Evolutionary conservation across 371 early-diverging fungal genomes (phyloP), one percentile per base, ranked within the genome.

Genomic region (Mucor lusitanicus): DNA sequence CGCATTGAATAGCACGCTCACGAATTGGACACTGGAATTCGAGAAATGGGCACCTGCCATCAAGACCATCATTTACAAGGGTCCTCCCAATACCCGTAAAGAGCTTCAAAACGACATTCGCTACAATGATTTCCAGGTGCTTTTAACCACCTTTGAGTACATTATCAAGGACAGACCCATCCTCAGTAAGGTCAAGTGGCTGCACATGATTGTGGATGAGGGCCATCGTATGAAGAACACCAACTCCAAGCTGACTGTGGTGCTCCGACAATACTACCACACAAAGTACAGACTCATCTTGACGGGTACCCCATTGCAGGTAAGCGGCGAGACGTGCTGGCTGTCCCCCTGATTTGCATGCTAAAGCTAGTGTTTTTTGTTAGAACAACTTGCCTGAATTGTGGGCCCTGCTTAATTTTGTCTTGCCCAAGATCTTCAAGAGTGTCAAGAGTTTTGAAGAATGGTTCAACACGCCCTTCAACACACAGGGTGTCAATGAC

Each of bases 141-240:
- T 99, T 37, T 80, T 99, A 67, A 99, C 99, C 9, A 99, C 99
- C 3, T 99, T 94, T 83, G 98, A 99, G 80, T 99, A 96, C 80
- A 93, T 98, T 40, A 96, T 98, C 84, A 91, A 91, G 72, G 99
- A 99, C 68, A 86, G 91, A 71, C 90, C 89, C 5, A 77, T 93
- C 21, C 81, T 99, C 30, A 84, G 89, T 73, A 92, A 92, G 73
- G 86, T 97, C 70, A 93, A 94, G 72, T 99, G 97, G 97, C 81
- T 95, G 11, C 92, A 98, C 79, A 89, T 94, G 81, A 96, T 99
- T 71, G 92, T 99, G 65, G 99, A 99, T 76, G 99, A 99, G 82
- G 99, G 99, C 54, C 99, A 99, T 78, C 92, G 99, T 79, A 94
- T 99, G 91, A 99, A 99, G 81, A 99, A 99, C 75, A 79, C 91